phyloP scores from a whole-genome alignment of 495 filamentous ascomycete species.

The Aspergillus funiculosus region DNA sequence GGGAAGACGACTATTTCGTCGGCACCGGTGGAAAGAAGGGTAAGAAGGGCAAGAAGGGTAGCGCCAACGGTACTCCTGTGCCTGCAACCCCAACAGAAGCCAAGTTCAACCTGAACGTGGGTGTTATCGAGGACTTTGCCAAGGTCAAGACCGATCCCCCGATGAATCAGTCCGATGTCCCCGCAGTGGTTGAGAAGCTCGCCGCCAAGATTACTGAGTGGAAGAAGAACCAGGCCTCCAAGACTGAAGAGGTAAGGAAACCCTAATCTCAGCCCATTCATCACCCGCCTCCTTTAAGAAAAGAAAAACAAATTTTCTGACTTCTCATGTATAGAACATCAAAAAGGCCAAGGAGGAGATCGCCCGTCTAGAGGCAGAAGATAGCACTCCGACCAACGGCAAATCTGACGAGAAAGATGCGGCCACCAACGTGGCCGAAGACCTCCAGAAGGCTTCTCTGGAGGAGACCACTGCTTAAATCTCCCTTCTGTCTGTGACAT shows the following conservation, averaged over 20 bases:
- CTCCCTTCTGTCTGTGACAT: neutral
- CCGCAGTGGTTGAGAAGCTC: slow-evolving; percentile 74
- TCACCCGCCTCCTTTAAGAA: neutral
- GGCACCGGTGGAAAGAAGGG: slow-evolving; percentile 81
- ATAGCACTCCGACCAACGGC: slow-evolving; percentile 40
- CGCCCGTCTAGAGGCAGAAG: slow-evolving; percentile 55
- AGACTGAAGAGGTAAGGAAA: slow-evolving; percentile 80
- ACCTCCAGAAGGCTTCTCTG: slow-evolving; percentile 53
- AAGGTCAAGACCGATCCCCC: slow-evolving; percentile 82
- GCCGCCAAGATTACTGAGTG: slow-evolving; percentile 87
- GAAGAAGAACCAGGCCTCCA: slow-evolving; percentile 82
- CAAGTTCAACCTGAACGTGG: slow-evolving; percentile 83
- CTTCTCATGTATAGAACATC: slow-evolving; percentile 60
- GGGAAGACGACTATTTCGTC: slow-evolving; percentile 83
- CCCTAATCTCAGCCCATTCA: neutral
- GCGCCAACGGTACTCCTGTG: slow-evolving; percentile 40
- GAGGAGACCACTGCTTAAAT: slow-evolving; percentile 50
- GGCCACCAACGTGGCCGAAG: slow-evolving; percentile 49
- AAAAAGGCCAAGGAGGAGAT: slow-evolving; percentile 65
- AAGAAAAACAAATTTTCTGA: slow-evolving; percentile 20
- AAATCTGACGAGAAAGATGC: slow-evolving; percentile 55
- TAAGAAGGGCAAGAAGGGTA: slow-evolving; percentile 80
- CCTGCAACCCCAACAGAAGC: slow-evolving; percentile 39
- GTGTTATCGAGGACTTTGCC: slow-evolving; percentile 82
- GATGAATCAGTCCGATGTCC: slow-evolving; percentile 74